A percentile compares a stretch with the other conserved stretches of the same genome.
These are phyloP conservation scores for Sabuloglossum arenarium DNA, from an alignment of 495 filamentous ascomycete species.

Conservation along the genomic window DNA sequence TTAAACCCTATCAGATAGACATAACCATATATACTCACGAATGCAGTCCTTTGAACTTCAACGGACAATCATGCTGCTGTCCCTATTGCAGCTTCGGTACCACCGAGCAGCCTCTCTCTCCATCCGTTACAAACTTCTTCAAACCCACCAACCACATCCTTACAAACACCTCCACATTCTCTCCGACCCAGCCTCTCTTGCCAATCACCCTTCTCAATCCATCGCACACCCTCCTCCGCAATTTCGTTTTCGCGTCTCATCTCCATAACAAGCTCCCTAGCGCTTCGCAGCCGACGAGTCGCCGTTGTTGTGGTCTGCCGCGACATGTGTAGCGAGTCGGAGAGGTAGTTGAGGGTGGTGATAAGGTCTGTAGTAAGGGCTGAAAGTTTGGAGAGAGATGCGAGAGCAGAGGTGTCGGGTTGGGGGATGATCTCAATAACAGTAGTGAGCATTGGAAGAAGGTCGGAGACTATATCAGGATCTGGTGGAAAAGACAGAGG, in stretches of 20 bases:
- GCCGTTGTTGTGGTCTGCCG: constrained; percentile 67
- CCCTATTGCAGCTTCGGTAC: background rate
- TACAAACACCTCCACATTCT: constrained; percentile 59
- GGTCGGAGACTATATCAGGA: constrained; percentile 38
- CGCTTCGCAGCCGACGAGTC: constrained; percentile 48
- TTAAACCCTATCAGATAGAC: background rate
- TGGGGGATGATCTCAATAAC: constrained; percentile 10
- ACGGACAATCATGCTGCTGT: background rate
- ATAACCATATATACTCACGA: background rate
- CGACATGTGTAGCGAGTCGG: constrained; percentile 90
- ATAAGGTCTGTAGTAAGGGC: constrained; percentile 56
- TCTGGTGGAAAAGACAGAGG: constrained; percentile 30
- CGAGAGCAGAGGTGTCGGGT: constrained; percentile 14
- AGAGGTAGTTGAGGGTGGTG: constrained; percentile 58
- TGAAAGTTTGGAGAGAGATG: constrained; percentile 32
- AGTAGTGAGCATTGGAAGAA: constrained; percentile 19
- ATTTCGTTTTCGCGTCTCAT: constrained; percentile 63
- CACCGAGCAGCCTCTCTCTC: background rate
- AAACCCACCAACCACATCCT: constrained; percentile 78
- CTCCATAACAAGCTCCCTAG: constrained; percentile 63
- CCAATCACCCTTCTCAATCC: constrained; percentile 67
- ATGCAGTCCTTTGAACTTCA: background rate
- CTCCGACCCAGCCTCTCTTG: constrained; percentile 47
- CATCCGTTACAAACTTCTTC: constrained; percentile 45
- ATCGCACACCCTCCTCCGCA: constrained; percentile 57